Base-by-base conservation (phyloP, 768 basidiomycete species). In the Tulasnella sp. region DNA sequence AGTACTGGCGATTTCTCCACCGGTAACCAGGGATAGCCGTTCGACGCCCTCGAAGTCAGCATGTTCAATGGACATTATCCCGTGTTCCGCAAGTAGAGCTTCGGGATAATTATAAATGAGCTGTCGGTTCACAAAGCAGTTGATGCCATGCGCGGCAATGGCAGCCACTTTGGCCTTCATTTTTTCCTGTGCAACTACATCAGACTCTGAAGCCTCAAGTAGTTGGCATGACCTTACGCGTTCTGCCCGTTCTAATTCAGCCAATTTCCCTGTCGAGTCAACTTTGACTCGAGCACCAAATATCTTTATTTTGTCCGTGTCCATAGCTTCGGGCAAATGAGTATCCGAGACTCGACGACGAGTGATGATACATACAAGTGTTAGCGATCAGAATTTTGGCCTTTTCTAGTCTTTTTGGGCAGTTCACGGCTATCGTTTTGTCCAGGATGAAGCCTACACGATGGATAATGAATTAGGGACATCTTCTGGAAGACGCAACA, bases 101-200 rank as follows among this genome's bases (percentile, higher is more conserved):
- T 99, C 96, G 40, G 96, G 96, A 68, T 97, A 98, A 77, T 99
- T 98, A 81, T 98, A 99, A 72, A 99, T 89, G 42, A 99, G 77
- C 68, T 99, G 96, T 49, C 96, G 81, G 73, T 99, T 99, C 61
- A 98, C 91, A 69, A 99, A 98, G 70, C 83, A 84, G 65, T 90
- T 98, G 74, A 98, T 89, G 51, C 94, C 94, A 63, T 96, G 92
- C 0, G 85, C 70, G 4, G 92, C 90, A 65, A 99, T 98, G 12
- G 84, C 81, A 43, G 91, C 88, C 5, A 99, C 93, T 73, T 98
- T 99, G 59, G 81, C 83, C 72, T 94, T 96, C 96, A 99, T 99
- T 78, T 99, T 98, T 74, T 97, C 96, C 88, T 92, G 66, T n/a
- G 49, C 29, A 31, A 41, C 15, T 8, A 31, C 8, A 15, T 48